phyloP scores from a whole-genome alignment of 768 basidiomycete species.

The Phylloporus sp. region DNA sequence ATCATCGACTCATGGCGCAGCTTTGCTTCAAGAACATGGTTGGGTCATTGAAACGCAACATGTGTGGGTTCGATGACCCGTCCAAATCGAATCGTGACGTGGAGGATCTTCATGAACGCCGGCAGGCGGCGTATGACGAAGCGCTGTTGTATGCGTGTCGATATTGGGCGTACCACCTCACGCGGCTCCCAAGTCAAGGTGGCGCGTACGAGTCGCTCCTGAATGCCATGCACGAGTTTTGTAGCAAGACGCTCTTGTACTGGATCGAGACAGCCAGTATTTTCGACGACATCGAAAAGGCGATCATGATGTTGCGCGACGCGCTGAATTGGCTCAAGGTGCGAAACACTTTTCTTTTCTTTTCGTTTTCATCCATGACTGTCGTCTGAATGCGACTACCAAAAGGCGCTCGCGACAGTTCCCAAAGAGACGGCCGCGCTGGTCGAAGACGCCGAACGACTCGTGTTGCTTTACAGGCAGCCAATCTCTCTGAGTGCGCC shows the following conservation, averaged over 20 bases:
- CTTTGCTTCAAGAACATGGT: slow-evolving; percentile 16
- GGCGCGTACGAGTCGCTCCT: slow-evolving; percentile 4
- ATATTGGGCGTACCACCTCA: slow-evolving; percentile 16
- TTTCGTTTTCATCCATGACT: background rate
- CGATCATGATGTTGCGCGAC: slow-evolving; percentile 8
- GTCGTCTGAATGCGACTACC: background rate
- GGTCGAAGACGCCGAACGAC: slow-evolving; percentile 10
- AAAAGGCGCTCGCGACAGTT: background rate
- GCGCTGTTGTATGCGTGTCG: slow-evolving; percentile 16
- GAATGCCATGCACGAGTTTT: slow-evolving; percentile 5
- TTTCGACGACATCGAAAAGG: slow-evolving; percentile 8
- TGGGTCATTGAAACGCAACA: slow-evolving; percentile 9
- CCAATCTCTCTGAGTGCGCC: slow-evolving; percentile 11
- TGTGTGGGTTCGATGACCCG: slow-evolving; percentile 15
- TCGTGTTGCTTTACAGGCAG: slow-evolving; percentile 10
- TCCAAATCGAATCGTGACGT: slow-evolving; percentile 12
- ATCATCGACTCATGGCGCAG: slow-evolving; percentile 16
- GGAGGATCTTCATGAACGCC: slow-evolving; percentile 9
- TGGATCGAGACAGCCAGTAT: slow-evolving; percentile 15
- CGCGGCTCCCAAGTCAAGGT: slow-evolving; percentile 6
- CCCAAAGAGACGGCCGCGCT: slow-evolving; percentile 1
- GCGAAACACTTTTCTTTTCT: background rate
- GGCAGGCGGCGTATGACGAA: slow-evolving; percentile 6
- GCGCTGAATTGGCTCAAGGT: slow-evolving; percentile 13
- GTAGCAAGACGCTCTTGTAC: slow-evolving; percentile 1